phyloP scores from a whole-genome alignment of 441 rosid species.

The Macaranga tanarius region DNA sequence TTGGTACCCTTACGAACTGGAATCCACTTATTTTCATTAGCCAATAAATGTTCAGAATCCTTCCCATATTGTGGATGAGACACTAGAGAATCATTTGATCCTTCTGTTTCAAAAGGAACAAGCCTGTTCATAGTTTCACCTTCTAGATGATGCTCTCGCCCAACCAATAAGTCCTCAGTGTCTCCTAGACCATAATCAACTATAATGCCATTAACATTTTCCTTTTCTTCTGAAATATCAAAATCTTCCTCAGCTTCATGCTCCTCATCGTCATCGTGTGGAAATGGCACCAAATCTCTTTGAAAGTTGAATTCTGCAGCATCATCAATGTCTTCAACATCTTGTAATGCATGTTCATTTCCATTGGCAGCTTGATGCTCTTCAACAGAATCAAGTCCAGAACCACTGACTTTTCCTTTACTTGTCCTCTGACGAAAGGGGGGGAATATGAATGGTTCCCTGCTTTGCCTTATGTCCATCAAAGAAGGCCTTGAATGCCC shows the following conservation, averaged over 20 bases:
- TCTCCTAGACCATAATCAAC: constrained; percentile 48
- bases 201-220: constrained; percentile 53
- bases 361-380: constrained; percentile 41
- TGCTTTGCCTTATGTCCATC: constrained; percentile 71
- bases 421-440: constrained; percentile 62
- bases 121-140: constrained; percentile 37
- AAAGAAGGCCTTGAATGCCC: constrained; percentile 79
- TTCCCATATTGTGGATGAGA: constrained; percentile 38
- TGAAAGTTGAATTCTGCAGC: constrained; percentile 48
- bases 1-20: constrained; percentile 85
- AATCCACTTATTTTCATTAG: constrained; percentile 61
- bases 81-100: constrained; percentile 29
- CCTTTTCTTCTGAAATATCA: constrained; percentile 53
- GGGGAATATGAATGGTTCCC: constrained; percentile 86
- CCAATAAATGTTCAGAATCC: constrained; percentile 26
- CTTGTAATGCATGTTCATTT: constrained; percentile 35
- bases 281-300: constrained; percentile 35
- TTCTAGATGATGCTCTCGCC: constrained; percentile 41
- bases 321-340: constrained; percentile 52
- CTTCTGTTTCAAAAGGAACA: constrained; percentile 37
- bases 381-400: constrained; percentile 33
- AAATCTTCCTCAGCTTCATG: constrained; percentile 62
- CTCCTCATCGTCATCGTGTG: constrained; percentile 53
- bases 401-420: constrained; percentile 43
- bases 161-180: constrained; percentile 45